Conservation (phyloP, 768 basidiomycete genomes). For the Suillus plorans region DNA sequence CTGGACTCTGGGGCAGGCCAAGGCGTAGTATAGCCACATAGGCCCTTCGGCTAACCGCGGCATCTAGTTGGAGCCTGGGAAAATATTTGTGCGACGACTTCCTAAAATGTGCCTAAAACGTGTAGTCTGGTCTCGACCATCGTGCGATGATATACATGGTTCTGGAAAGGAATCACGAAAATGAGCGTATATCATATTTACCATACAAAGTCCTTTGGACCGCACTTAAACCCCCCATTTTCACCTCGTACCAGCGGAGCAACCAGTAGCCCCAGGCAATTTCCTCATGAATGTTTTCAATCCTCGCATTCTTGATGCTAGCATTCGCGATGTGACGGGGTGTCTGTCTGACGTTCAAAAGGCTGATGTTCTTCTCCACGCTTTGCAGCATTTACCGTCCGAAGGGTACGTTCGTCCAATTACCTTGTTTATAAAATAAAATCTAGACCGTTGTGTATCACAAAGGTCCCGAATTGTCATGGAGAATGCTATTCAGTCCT, state of each 20-base stretch:
- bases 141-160: not conserved
- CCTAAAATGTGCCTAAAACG: too few species aligned
- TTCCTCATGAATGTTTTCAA: conserved; percentile 62
- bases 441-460: conserved; percentile 3
- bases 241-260: not conserved
- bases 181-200: not conserved
- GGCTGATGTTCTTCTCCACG: conserved; percentile 70
- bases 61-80: too few species aligned
- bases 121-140: too few species aligned
- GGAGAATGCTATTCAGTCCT: conserved; percentile 77
- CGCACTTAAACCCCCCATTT: not conserved
- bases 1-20: too few species aligned
- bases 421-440: not conserved
- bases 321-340: conserved; percentile 64
- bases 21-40: too few species aligned
- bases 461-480: conserved; percentile 31
- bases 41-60: too few species aligned
- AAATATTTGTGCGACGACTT: too few species aligned
- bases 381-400: conserved; percentile 77
- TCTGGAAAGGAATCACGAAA: not conserved
- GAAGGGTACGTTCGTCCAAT: conserved; percentile 50
- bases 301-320: conserved; percentile 74
- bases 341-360: conserved; percentile 65
- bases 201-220: not conserved
- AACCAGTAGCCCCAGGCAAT: not conserved